Evolutionary conservation across 257 asterid genomes (phyloP), one percentile per base, ranked within the genome.

Genomic region (Nicotiana paniculata): DNA sequence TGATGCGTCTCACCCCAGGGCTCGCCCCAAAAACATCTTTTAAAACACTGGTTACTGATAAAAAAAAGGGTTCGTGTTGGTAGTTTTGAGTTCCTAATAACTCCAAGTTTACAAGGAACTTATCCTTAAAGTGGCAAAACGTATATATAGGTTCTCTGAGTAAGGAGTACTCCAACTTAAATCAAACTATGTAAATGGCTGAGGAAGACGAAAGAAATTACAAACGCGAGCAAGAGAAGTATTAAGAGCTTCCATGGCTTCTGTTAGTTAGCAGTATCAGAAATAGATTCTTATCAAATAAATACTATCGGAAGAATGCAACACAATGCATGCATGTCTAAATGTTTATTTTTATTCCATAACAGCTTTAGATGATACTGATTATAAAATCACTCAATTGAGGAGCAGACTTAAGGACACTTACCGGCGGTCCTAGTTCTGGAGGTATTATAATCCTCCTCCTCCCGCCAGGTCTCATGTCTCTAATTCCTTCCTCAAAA

Each of bases 361-460:
- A 26, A 48, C 62, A 51, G 53, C 46, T 75, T 51, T 48, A 26
- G 16, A 8, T 15, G 80, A 75, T 9, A 75, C 28, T 28, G 51
- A 51, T 51, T 3, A 51, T 26, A 75, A 51, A 3, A 48, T 46
- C 15, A 68, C 13, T 74, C 30, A 16, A 77, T 51, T 32, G 43
- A 66, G 58, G 2, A 35, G 21, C 62, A 46, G 13, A 48, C 28
- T 63, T 32, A 8, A 13, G 80, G 79, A 72, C 62, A 86, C 98
- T 90, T 86, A 96, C 99, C 0, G 98, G 99, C 63, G 99, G 99
- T 66, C 99, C 98, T 63, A 96, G 90, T 85, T 96, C 99, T 10
- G 99, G 99, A 66, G 99, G 99, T 89, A 94, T 83, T 43, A 96
- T 92, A 53, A 94, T 90, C 86, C 99, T 92, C 78, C 98, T 89